Conservation (phyloP, 2,329 filamentous ascomycete species). For the Monosporascus sp. region DNA sequence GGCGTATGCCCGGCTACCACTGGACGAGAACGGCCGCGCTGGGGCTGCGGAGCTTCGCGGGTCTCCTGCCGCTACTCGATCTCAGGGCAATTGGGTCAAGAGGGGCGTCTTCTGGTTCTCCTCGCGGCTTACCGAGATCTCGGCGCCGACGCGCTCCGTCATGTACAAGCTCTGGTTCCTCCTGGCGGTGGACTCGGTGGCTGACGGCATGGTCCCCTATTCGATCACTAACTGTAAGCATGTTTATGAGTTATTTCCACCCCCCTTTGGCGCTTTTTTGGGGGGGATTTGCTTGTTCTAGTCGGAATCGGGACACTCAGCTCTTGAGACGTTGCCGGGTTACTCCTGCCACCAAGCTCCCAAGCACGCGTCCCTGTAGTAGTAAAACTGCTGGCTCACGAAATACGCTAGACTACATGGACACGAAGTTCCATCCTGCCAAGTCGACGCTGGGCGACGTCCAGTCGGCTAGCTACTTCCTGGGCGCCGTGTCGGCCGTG, state of each 20-base stretch:
- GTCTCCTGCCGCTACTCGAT: conserved; percentile 2
- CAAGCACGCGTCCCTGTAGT: no score
- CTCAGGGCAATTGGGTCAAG: conserved; percentile 7
- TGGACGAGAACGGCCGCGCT: conserved; percentile 10
- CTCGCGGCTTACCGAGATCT: conserved; percentile 49
- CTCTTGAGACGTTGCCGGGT: no score
- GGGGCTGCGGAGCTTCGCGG: conserved; percentile 1
- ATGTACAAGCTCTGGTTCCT: conserved; percentile 64
- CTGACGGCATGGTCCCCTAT: conserved; percentile 60
- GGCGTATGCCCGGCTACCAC: conserved; percentile 15
- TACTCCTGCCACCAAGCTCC: no score
- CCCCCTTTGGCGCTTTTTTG: no score
- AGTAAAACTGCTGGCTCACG: no score
- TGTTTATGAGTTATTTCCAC: no score
- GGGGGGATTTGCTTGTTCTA: no score
- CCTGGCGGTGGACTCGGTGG: conserved; percentile 58
- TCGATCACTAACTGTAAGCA: conserved; percentile 44
- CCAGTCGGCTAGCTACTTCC: conserved; percentile 47
- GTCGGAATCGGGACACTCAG: no score
- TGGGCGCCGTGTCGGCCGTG: conserved; percentile 47
- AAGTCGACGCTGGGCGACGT: conserved; percentile 58
- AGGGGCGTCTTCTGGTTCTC: conserved; percentile 19
- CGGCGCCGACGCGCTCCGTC: conserved; percentile 47
- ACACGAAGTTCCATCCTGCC: conserved; percentile 47
- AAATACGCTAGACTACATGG: conserved; percentile 39